Base-by-base conservation (phyloP, 805 yeast species). In the Kazachstania viticola region DNA sequence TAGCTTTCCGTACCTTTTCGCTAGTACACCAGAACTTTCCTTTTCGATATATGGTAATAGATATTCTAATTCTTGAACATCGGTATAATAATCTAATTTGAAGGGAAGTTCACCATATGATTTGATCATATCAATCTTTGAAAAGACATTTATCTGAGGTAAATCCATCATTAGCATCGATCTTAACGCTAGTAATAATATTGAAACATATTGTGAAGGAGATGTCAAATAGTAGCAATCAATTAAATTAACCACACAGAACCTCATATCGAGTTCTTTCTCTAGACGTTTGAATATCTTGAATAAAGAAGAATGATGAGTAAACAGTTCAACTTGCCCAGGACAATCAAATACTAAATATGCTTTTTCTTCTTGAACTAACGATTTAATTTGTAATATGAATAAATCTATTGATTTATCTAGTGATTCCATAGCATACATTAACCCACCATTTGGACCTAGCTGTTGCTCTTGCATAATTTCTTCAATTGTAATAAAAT, bases 281-380 rank as follows among this genome's bases (percentile, higher is more conserved):
- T 73, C 76, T 28, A 91, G 59, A 29, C 54, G 65, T 38, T 69
- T 68, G 56, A 87, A 82, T 4, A 91, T 78, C 32, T 64, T 63
- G 26, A 65, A 67, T 27, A 93, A 60, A 0, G 95, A 75, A 1
- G 76, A 69, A 46, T 83, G 94, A 49, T 82, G 93, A 3, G 99
- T 91, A 58, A 82, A 91, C 12, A 91, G 67, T 53, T 91, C 99
- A 1, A 85, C 91, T 54, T 91, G 98, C 1, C 98, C 98, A 1
- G 96, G 95, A 49, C 94, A 82, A 54, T 84, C 95, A 58, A 84
- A 81, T 4, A 84, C 62, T 9, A 84, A 54, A 42, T 84, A 84
- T 25, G 76, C 72, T 15, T 62, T 62, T 35, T 73, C 76, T 25
- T 69, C 65, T 23, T 61, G 51, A 4, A 79, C 70, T 9, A 85